These are phyloP conservation scores for Candida saitoana DNA, from an alignment of 805 yeast species.

Conservation along the genomic window DNA sequence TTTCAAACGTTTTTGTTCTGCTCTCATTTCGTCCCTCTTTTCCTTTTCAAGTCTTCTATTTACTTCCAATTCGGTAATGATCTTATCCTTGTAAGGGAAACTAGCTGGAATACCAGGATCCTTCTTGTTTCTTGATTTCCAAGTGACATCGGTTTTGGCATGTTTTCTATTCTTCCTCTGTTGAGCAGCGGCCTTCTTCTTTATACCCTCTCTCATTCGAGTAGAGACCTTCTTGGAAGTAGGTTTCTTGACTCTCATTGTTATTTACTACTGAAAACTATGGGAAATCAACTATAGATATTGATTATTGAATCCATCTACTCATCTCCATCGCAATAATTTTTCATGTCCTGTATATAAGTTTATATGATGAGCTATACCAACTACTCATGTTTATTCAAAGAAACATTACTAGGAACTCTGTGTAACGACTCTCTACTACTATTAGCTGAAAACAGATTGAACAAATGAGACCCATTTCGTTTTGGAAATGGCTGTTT, in stretches of 20 bases:
- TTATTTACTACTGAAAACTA: not conserved
- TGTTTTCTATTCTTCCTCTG: slow-evolving; percentile 76
- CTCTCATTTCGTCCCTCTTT: slow-evolving; percentile 47
- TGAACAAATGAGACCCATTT: slow-evolving; percentile 4
- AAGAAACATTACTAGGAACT: slow-evolving; percentile 15
- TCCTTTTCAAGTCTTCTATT: slow-evolving; percentile 53
- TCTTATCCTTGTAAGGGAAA: slow-evolving; percentile 89
- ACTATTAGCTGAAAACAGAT: slow-evolving; percentile 12
- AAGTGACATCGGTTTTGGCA: slow-evolving; percentile 86
- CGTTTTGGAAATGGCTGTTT: slow-evolving; percentile 35
- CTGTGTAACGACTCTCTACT: slow-evolving; percentile 26
- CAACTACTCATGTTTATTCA: slow-evolving; percentile 4
- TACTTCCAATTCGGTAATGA: slow-evolving; percentile 68
- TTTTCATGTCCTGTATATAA: slow-evolving; percentile 3
- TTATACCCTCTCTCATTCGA: slow-evolving; percentile 92
- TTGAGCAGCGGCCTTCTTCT: slow-evolving; percentile 92
- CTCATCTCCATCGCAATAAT: slow-evolving; percentile 5
- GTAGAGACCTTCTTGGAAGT: slow-evolving; percentile 88
- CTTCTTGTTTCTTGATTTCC: slow-evolving; percentile 81
- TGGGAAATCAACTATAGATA: no score
- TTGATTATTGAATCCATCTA: no score
- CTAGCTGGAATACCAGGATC: slow-evolving; percentile 94
- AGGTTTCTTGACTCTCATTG: slow-evolving; percentile 53
- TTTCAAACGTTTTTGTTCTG: slow-evolving; percentile 47
- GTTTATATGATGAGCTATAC: not conserved